These are phyloP conservation scores for Aspergillus aculeatus DNA, from an alignment of 2,329 filamentous ascomycete species.

Conservation along the genomic window DNA sequence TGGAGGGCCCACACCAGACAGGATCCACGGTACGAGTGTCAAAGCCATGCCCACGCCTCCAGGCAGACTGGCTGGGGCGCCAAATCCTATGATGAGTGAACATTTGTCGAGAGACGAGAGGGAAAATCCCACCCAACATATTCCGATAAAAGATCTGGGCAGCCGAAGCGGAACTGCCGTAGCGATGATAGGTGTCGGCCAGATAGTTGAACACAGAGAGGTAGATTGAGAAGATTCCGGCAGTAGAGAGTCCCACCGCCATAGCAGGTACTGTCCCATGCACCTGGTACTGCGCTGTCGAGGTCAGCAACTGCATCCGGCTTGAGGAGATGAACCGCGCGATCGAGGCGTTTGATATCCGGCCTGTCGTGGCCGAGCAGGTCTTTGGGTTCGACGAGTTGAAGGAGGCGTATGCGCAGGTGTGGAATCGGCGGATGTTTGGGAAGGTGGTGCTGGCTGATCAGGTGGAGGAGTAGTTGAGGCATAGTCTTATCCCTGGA, in stretches of 20 bases:
- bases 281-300: not conserved
- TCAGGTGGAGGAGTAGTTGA: too few relatives aligned
- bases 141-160: too few relatives aligned
- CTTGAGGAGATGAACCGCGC: slow-evolving; percentile 1
- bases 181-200: slow-evolving; percentile 78
- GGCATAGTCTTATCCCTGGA: too few relatives aligned
- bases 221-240: slow-evolving; percentile 81
- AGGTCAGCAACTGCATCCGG: not conserved
- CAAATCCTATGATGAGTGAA: too few relatives aligned
- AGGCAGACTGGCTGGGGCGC: too few relatives aligned
- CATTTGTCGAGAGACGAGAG: too few relatives aligned
- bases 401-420: slow-evolving; percentile 4
- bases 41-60: too few relatives aligned
- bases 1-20: too few relatives aligned
- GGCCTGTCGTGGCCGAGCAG: slow-evolving; percentile 5
- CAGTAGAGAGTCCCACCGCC: slow-evolving; percentile 24
- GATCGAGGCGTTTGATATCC: slow-evolving; percentile 4
- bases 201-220: slow-evolving; percentile 88
- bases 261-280: too few relatives aligned
- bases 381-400: slow-evolving; percentile 8
- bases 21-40: too few relatives aligned
- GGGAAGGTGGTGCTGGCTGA: slow-evolving; percentile 5
- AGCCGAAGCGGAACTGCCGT: slow-evolving; percentile 74
- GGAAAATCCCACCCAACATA: too few relatives aligned
- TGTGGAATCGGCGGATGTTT: slow-evolving; percentile 8